These are phyloP conservation scores for Solanum hybrid DNA, from an alignment of 305 asterid species.

Conservation along the genomic window DNA sequence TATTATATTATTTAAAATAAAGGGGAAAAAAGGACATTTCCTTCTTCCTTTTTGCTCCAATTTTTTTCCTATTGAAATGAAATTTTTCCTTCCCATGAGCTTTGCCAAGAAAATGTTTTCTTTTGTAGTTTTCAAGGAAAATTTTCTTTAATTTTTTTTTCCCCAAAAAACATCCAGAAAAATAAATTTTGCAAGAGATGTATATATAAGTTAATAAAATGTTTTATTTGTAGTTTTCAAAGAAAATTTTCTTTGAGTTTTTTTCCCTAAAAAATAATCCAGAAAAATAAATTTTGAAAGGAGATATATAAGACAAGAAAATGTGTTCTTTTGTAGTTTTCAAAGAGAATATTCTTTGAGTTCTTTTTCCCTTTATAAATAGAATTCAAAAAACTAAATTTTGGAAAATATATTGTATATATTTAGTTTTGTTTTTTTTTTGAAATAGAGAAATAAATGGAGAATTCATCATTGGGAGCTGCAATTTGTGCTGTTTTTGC, in stretches of 20 bases:
- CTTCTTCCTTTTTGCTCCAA: neutral
- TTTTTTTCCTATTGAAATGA: neutral
- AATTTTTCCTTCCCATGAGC: neutral
- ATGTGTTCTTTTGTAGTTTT: neutral
- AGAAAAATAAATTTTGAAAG: neutral
- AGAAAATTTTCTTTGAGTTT: neutral
- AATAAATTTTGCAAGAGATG: neutral
- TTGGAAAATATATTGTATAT: neutral
- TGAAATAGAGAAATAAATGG: neutral
- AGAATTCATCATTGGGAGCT: constrained; percentile 7
- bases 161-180: neutral
- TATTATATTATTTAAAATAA: neutral
- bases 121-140: neutral
- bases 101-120: constrained; percentile 1
- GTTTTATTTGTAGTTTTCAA: neutral
- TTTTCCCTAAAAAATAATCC: neutral
- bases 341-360: neutral
- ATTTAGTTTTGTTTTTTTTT: neutral
- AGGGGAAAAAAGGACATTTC: neutral
- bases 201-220: neutral
- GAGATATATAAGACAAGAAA: neutral
- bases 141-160: neutral
- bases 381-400: neutral
- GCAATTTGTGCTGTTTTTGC: constrained; percentile 10
- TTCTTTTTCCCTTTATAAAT: neutral